Base-by-base conservation (phyloP, 495 filamentous ascomycete genomes). In the Astrocystis sublimbata region DNA sequence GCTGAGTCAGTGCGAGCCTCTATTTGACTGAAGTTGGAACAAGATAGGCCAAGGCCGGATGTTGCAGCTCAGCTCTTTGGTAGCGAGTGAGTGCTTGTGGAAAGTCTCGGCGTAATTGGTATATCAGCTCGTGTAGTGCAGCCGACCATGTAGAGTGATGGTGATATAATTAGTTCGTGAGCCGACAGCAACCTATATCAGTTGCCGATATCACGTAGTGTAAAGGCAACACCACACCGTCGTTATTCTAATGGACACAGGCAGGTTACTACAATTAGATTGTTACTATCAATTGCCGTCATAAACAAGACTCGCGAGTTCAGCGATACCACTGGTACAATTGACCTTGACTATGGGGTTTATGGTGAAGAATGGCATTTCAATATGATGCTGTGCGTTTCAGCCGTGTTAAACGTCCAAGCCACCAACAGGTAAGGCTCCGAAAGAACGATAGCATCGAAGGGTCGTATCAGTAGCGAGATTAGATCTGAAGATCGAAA, bases 41-140 rank as follows among this genome's bases (percentile, higher is more conserved):
- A 38, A 13, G 26, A 62, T 24, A 41, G 40, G 60, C 60, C 41
- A 49, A 30, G 21, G 40, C 31, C 33, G 7, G 26, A 21, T 17
- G 8, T 38, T 49, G 60, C 46, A 45, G 23, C 38, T 46, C 49
- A 38, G 15, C 28, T 21, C 21, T 28, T 41, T 12, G 21, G 19
- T 13, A 36, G 30, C 19, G 33, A 35, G 12, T 31, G 33, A 49
- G 42, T 4, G 46, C 4, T 10, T 43, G 5, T 26, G 2, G n/a
- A 60, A 51, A 42, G 46, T 26, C 42, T 33, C 40, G 17, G 17
- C 46, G 19, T 28, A 15, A 62, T 56, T 56, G 21, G 60, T 24
- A 62, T 50, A 42, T 50, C 57, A 59, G 62, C 46, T 33, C 43
- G 57, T 56, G 62, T 65, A 59, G 41, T 56, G 50, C 67, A 69